A percentile compares a stretch with the other conserved stretches of the same genome.
Conservation (phyloP, 345 rosid species). For the Mercurialis annua region DNA sequence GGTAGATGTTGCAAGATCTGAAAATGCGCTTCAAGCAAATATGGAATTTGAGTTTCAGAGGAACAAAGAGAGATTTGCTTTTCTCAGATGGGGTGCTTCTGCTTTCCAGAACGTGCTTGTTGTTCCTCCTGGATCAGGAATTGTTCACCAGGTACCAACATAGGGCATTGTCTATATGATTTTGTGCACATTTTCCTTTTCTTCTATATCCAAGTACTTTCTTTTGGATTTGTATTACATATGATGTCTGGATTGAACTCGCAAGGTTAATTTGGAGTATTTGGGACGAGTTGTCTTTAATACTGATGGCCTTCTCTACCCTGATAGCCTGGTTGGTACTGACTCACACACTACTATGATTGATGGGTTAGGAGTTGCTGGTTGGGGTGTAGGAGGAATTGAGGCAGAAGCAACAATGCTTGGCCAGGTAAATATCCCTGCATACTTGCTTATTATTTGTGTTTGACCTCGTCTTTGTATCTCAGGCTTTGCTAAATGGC, state of each 20-base stretch:
- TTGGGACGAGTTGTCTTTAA: conserved; percentile 31
- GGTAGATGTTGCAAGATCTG: conserved; percentile 93
- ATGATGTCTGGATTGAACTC: background rate
- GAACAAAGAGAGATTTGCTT: conserved; percentile 95
- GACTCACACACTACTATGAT: conserved; percentile 36
- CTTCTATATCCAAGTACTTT: background rate
- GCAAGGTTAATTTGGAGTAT: conserved; percentile 27
- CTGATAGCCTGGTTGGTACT: conserved; percentile 33
- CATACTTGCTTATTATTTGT: too few species aligned
- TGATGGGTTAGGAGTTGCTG: conserved; percentile 64
- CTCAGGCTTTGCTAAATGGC: conserved; percentile 27
- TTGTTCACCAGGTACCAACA: conserved; percentile 83
- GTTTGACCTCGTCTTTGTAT: conserved; percentile 3
- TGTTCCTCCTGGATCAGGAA: conserved; percentile 99
- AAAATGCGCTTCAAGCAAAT: conserved; percentile 92
- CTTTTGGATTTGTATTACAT: background rate
- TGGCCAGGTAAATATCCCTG: conserved; percentile 36
- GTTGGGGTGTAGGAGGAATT: conserved; percentile 97
- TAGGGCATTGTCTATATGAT: background rate
- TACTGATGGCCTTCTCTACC: conserved; percentile 29
- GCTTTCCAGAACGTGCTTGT: conserved; percentile 96
- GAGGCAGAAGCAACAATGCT: conserved; percentile 92
- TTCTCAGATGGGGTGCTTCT: conserved; percentile 95
- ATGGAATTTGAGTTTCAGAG: conserved; percentile 96
- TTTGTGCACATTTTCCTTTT: background rate